phyloP scores from a whole-genome alignment of 2,329 filamentous ascomycete genomes.

The Arthrobotrys iridis region DNA sequence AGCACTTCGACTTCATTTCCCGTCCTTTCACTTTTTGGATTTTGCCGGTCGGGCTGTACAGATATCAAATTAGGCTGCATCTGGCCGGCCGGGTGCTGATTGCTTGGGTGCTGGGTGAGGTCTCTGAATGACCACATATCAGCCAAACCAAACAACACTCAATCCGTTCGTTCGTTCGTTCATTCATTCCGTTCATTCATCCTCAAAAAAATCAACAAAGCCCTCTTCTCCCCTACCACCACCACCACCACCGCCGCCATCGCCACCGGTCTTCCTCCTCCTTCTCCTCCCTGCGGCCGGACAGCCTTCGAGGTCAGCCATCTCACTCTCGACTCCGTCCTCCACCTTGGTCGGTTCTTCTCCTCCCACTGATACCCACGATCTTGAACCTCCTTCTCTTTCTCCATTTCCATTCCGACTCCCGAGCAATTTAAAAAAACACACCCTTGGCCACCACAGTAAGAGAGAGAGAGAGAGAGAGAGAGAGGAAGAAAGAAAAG shows the following conservation, averaged over 20 bases:
- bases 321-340: not conserved
- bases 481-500: not conserved
- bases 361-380: not conserved
- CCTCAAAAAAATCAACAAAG: conserved; percentile 9
- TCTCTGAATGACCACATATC: conserved; percentile 3
- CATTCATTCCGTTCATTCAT: not conserved
- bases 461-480: not conserved
- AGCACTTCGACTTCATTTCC: no score
- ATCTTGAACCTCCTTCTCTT: not conserved
- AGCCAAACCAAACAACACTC: not conserved
- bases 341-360: not conserved
- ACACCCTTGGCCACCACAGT: not conserved
- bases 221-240: not conserved
- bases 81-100: no score
- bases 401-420: not conserved
- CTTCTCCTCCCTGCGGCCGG: not conserved
- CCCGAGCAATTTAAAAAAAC: conserved; percentile 4
- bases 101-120: no score
- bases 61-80: not conserved
- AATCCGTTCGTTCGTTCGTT: not conserved
- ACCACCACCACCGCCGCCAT: no score
- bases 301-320: not conserved
- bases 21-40: not conserved
- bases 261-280: no score
- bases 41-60: no score